phyloP scores from a whole-genome alignment of 148 eudicot genomes.

The Diospyros lotus region DNA sequence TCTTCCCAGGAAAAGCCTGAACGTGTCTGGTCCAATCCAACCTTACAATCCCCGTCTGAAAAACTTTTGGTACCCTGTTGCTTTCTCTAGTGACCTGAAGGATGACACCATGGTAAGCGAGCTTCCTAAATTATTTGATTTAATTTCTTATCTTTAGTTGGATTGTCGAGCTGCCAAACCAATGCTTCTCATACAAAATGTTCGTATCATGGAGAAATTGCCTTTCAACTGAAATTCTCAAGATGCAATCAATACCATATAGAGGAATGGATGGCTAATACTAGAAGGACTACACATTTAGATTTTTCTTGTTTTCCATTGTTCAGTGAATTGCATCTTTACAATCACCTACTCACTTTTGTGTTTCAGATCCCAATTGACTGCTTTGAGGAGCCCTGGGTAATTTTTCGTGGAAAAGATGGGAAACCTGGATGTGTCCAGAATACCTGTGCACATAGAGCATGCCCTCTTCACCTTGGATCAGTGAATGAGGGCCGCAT shows the following conservation, averaged over 20 bases:
- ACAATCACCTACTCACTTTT: neutral
- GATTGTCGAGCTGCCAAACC: neutral
- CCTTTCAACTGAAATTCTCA: neutral
- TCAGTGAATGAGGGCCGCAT: constrained; percentile 90
- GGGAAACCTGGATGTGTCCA: constrained; percentile 86
- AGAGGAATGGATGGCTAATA: neutral
- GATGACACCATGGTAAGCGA: constrained; percentile 80
- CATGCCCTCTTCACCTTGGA: constrained; percentile 95
- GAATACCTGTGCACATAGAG: constrained; percentile 97
- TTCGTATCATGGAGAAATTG: neutral
- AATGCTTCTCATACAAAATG: neutral
- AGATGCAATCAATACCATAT: no score
- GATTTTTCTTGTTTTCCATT: neutral
- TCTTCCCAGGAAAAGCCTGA: constrained; percentile 42
- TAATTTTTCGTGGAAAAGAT: constrained; percentile 85
- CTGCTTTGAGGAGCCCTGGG: constrained; percentile 96
- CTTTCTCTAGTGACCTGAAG: constrained; percentile 78
- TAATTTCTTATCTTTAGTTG: neutral
- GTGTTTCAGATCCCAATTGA: constrained; percentile 73
- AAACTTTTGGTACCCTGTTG: constrained; percentile 95
- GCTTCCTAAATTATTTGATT: neutral
- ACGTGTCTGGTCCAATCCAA: constrained; percentile 86
- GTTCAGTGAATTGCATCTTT: constrained; percentile 2
- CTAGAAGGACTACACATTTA: neutral
- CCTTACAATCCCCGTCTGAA: constrained; percentile 63